Conservation (phyloP, 2,329 filamentous ascomycete genomes). For the Anisogramma anomala region DNA sequence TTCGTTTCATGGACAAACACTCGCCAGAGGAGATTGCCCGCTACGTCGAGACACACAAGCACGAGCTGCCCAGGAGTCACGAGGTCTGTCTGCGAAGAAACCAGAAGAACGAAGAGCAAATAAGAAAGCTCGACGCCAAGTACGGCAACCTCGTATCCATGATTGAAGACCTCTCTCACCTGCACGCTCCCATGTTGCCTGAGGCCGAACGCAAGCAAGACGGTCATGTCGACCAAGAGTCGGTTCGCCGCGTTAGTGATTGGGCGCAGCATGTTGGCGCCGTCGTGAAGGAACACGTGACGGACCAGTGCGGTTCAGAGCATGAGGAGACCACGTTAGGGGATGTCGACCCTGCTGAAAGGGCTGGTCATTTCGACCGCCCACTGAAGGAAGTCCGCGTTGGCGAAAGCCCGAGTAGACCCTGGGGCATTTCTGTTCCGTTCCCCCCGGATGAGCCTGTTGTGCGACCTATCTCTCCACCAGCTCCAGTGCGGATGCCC, state of each 20-base stretch:
- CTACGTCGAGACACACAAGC: constrained; percentile 91
- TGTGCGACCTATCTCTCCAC: constrained; percentile 39
- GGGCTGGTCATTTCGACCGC: constrained; percentile 61
- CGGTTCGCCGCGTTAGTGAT: constrained; percentile 64
- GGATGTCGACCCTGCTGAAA: constrained; percentile 44
- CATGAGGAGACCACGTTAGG: constrained; percentile 29
- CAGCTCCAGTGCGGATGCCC: constrained; percentile 44
- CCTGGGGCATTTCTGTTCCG: constrained; percentile 75
- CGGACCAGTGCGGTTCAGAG: constrained; percentile 21
- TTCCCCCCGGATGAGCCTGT: constrained; percentile 34
- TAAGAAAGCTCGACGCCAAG: constrained; percentile 82
- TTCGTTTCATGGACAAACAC: constrained; percentile 84
- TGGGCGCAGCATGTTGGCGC: constrained; percentile 73
- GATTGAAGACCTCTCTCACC: constrained; percentile 79
- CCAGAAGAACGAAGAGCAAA: constrained; percentile 73
- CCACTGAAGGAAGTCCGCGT: constrained; percentile 82
- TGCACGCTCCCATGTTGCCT: constrained; percentile 79
- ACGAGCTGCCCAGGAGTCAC: constrained; percentile 86
- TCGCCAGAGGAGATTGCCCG: constrained; percentile 85
- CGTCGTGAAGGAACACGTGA: constrained; percentile 27
- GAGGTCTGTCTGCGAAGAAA: constrained; percentile 85
- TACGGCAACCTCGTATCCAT: constrained; percentile 88
- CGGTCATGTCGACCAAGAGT: constrained; percentile 32
- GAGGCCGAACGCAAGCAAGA: constrained; percentile 40
- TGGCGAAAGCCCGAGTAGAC: constrained; percentile 82